phyloP scores from a whole-genome alignment of 2,329 filamentous ascomycete species.

The Penicillium polonicum region DNA sequence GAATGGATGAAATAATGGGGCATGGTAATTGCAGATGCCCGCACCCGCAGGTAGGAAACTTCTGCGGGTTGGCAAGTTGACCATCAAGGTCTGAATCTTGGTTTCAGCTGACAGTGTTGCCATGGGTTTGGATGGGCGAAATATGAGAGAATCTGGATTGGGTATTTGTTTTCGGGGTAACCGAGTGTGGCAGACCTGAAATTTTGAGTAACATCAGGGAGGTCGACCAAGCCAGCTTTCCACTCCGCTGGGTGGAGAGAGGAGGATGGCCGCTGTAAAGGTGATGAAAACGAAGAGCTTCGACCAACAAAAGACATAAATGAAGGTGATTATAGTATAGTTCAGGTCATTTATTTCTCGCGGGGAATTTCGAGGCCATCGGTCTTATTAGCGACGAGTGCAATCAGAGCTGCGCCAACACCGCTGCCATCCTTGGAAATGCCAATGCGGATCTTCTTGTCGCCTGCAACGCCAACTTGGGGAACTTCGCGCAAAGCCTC shows the following conservation, averaged over 20 bases:
- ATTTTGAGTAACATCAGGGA: background rate
- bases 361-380: constrained; percentile 16
- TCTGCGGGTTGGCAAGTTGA: constrained; percentile 1
- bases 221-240: background rate
- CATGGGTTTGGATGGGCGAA: constrained; percentile 2
- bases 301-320: background rate
- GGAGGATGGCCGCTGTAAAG: background rate
- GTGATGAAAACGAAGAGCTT: background rate
- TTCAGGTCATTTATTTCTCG: constrained; percentile 12
- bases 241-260: background rate
- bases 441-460: constrained; percentile 85
- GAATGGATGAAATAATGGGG: background rate
- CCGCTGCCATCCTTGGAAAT: constrained; percentile 96
- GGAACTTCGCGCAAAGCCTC: constrained; percentile 75
- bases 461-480: constrained; percentile 73
- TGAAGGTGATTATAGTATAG: background rate
- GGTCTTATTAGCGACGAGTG: constrained; percentile 70
- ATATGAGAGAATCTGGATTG: background rate
- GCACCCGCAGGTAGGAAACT: background rate
- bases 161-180: constrained; percentile 5
- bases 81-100: constrained; percentile 1
- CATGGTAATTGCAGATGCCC: constrained; percentile 1
- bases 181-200: background rate
- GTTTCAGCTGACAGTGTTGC: constrained; percentile 6
- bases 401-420: constrained; percentile 93